Evolutionary conservation across 805 yeast genomes (phyloP).

Genomic region (Candida sonorensis): DNA sequence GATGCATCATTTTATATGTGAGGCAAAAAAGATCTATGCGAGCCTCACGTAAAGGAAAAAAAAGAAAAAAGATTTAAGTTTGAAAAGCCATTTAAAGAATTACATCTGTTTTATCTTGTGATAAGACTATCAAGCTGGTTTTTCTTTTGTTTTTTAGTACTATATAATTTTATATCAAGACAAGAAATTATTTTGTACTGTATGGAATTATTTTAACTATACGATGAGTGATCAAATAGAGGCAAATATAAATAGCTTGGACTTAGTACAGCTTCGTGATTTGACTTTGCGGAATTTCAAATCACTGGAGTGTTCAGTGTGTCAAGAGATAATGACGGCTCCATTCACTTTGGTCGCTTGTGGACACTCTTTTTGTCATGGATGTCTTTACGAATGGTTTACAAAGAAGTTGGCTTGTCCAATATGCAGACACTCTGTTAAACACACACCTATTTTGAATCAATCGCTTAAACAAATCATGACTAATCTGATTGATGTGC

Average conservation of each 20-base stretch:
- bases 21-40: no score
- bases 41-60: no score
- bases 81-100: no score
- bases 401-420: conserved; percentile 57
- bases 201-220: no score
- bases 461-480: conserved; percentile 42
- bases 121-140: no score
- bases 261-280: conserved; percentile 12
- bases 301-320: conserved; percentile 50
- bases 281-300: conserved; percentile 12
- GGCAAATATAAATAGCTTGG: conserved; percentile 3
- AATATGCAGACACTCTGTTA: conserved; percentile 48
- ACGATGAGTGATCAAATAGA: no score
- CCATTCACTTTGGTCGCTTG: conserved; percentile 55
- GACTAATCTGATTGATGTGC: conserved; percentile 33
- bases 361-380: conserved; percentile 73
- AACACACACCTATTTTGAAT: conserved; percentile 46
- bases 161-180: no score
- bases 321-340: conserved; percentile 61
- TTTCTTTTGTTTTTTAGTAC: no score
- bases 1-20: no score
- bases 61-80: no score
- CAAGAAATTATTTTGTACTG: no score
- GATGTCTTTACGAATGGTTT: conserved; percentile 60
- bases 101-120: no score